Conservation (phyloP, 345 rosid genomes). For the Moricandia arvensis region DNA sequence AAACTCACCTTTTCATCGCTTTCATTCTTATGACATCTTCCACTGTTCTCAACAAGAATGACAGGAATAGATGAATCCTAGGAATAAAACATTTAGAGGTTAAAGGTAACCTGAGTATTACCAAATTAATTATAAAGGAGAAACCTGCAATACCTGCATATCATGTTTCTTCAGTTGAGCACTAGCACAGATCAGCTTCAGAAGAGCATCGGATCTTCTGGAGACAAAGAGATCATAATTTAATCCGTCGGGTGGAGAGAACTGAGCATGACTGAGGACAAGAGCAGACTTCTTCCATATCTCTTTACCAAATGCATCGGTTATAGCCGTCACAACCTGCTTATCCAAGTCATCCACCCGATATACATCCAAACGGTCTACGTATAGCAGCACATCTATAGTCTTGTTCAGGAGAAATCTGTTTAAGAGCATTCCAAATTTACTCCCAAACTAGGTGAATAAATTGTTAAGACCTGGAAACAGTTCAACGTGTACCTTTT, state of each 20-base stretch:
- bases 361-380: constrained; percentile 82
- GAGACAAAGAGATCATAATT: constrained; percentile 61
- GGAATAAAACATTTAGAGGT: background rate
- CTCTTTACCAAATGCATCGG: constrained; percentile 79
- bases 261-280: constrained; percentile 89
- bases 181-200: constrained; percentile 53
- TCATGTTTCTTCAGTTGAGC: constrained; percentile 55
- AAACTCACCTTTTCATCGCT: constrained; percentile 54
- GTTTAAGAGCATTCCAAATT: constrained; percentile 21
- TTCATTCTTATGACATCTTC: constrained; percentile 60
- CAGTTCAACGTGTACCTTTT: constrained; percentile 49
- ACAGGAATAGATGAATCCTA: constrained; percentile 48
- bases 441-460: background rate
- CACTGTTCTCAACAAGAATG: constrained; percentile 59
- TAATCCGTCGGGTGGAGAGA: constrained; percentile 77
- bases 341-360: constrained; percentile 81
- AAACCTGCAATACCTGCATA: constrained; percentile 35
- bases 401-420: constrained; percentile 75
- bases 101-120: background rate
- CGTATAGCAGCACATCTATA: constrained; percentile 67
- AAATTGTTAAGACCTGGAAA: background rate
- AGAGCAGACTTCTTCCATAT: constrained; percentile 76
- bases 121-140: background rate
- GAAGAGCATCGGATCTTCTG: constrained; percentile 70
- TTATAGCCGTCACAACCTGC: constrained; percentile 68